Evolutionary conservation across 2,329 filamentous ascomycete species (phyloP), one percentile per base, ranked within the genome.

Genomic region (Scleromitrula shiraiana): DNA sequence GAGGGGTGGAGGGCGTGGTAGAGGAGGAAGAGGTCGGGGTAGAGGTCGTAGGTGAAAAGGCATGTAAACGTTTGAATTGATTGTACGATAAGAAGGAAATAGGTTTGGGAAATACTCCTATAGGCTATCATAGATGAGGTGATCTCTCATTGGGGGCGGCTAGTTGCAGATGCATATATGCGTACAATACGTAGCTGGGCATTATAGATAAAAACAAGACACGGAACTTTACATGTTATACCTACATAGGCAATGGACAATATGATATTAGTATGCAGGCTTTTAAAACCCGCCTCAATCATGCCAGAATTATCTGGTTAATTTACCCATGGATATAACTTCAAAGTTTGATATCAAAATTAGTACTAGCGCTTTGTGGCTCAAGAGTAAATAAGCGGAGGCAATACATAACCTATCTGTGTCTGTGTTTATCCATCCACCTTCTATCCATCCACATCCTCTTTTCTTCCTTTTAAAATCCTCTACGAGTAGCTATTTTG

Each of bases 11-110:
- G 55, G 58, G 36, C 51, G 56, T 43, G 53, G 72, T n/a, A 63
- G 73, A 10, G 65, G 71, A 7, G 63, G 70, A 3, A 47, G 58
- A 24, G 53, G 57, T 7, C 41, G 56, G 8, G 55, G 59, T 7
- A 54, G 60, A 47, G 56, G 60, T 1, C 56, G 61, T 10, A 55
- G 56, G 12, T 30, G 39, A 19, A 40, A 22, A 33, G 14, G 15
- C 9, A 17, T 8, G 3, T 19, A 20, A 12, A 32, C 7, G 4
- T 4, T 2, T 33, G 30, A 33, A 14, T 15, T 2, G 14, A 7
- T 33, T 17, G 5, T 7, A n/a, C 3, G 3, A 15, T 15, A 15
- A 33, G 30, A n/a, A 15, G n/a, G 17, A 15, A 15, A 15, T 14
- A 33, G 30, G 30, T 12, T n/a, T n/a, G n/a, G n/a, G n/a, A n/a